Evolutionary conservation across 352 stramenopile species (phyloP), one percentile per base, ranked within the genome.

Genomic region (Phytophthora pistaciae): DNA sequence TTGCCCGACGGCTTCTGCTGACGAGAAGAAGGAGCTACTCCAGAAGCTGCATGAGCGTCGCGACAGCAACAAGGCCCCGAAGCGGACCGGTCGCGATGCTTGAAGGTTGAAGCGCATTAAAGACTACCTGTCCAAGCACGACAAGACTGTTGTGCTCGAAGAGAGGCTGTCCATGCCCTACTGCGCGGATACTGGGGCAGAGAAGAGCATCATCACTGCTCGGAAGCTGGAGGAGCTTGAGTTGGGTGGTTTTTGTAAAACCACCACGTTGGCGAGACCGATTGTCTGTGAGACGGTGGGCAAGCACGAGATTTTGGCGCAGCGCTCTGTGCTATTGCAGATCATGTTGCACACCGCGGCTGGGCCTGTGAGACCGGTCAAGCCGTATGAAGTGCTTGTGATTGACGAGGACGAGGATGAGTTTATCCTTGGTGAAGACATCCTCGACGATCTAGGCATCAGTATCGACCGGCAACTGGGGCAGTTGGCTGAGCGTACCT

Each of bases 31-130:
- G 42, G 56, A 57, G 18, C 50, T 64, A 2, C 49, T 67, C 0
- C 21, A 18, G 1, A 57, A 72, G 13, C 49, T 60, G 29, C 57
- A 67, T 21, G 58, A 66, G 9, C 36, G 53, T 16, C 58, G 58
- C 18, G 53, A 72, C 21, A 29, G 16, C 29, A 60, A 63, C 16
- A 63, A 62, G 18, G 38, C 3, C 40, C 9, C 36, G 40, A 59
- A 56, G 16, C 48, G 27, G 40, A 10, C 46, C 11, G 48, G 16
- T 18, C 4, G 10, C 18, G 31, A 59, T n/a, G 44, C 64, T 11
- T 70, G 55, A 70, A 70, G 48, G 64, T 60, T 64, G 14, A 64
- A 55, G 58, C 65, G 58, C 65, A 67, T 67, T 44, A 59, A 67
- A 10, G 50, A 63, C 29, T 72, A 58, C 46, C 58, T 64, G 13